Evolutionary conservation across 2,329 filamentous ascomycete genomes (phyloP), one percentile per base, ranked within the genome.

Genomic region (Hortaea sp.): DNA sequence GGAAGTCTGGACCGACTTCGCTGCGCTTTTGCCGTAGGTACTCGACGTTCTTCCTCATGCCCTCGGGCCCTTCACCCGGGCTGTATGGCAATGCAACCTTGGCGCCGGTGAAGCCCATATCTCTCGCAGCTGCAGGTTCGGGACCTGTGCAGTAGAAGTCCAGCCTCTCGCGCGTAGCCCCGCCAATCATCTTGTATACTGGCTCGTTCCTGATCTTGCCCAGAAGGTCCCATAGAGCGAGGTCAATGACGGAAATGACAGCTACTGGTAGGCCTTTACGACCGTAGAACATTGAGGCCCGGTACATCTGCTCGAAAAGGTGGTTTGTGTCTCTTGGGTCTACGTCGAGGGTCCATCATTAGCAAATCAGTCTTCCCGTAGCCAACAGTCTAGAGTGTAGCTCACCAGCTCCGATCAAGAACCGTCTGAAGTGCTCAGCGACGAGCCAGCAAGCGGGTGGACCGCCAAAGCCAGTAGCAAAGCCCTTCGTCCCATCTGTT

Each of bases 91-190:
- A 73, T 3, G 89, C 85, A 11, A 95, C 86, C 69, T 95, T 95
- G 57, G 82, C 87, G 41, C 88, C 89, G 70, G 81, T 86, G 72
- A 95, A 95, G 1, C 89, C 89, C 81, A 90, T 89, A 3, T 73
- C 74, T 67, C 87, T 86, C 38, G 89, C 88, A 0, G 86, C 81
- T 5, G 75, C 74, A 5, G 89, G 88, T 56, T 90, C 82, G 2
- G 89, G 89, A 0, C 88, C 88, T 1, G 89, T 95, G 75, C 89
- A 95, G 76, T 95, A 95, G 66, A 95, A 95, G 67, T 90, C 73
- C 55, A 95, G 74, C 48, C 83, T 79, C 53, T 89, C 80, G 54
- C 85, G 79, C 46, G 88, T 92, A n/a, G 86, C 84, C 20, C 89
- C 89, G 41, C 89, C 89, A 59, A 95, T 94, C 63, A 95, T 76